phyloP scores from a whole-genome alignment of 768 basidiomycete species.

The Mycena galericulata region DNA sequence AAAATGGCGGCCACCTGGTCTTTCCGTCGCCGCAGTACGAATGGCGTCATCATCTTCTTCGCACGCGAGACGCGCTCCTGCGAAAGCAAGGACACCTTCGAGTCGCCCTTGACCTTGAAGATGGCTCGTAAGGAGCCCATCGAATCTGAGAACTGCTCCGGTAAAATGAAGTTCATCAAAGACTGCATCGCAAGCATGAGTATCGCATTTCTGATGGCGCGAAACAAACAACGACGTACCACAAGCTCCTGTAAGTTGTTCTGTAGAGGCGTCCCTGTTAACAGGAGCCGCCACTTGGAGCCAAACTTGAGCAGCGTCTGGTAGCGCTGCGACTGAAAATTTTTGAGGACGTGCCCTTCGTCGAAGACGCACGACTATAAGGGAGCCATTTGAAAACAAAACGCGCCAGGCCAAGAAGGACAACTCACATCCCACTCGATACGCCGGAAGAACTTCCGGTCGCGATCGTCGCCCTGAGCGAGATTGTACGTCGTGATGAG shows the following conservation, averaged over 20 bases:
- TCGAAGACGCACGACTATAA: constrained; percentile 92
- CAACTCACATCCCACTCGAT: constrained; percentile 91
- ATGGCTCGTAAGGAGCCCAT: constrained; percentile 89
- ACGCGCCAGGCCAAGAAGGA: background rate
- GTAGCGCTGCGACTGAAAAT: constrained; percentile 97
- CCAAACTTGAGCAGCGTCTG: constrained; percentile 87
- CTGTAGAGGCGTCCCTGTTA: constrained; percentile 96
- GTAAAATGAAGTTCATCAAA: constrained; percentile 97
- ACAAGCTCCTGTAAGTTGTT: constrained; percentile 92
- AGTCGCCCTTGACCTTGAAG: constrained; percentile 97
- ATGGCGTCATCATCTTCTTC: constrained; percentile 99
- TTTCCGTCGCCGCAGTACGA: constrained; percentile 96
- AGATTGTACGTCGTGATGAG: constrained; percentile 97
- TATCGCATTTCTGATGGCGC: background rate
- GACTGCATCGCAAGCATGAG: constrained; percentile 66
- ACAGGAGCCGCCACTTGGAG: constrained; percentile 89
- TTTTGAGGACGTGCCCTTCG: constrained; percentile 97
- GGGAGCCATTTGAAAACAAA: constrained; percentile 5
- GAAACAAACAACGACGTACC: constrained; percentile 59
- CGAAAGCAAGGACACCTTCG: constrained; percentile 87
- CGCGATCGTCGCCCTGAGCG: constrained; percentile 89
- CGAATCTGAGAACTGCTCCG: constrained; percentile 85
- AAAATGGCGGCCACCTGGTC: constrained; percentile 70
- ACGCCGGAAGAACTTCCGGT: constrained; percentile 93
- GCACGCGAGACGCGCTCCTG: constrained; percentile 94